Percentiles rank a stretch among this genome's conserved stretches.
Conservation (phyloP, 176 grass and related monocot genomes). For the Lolium perenne region DNA sequence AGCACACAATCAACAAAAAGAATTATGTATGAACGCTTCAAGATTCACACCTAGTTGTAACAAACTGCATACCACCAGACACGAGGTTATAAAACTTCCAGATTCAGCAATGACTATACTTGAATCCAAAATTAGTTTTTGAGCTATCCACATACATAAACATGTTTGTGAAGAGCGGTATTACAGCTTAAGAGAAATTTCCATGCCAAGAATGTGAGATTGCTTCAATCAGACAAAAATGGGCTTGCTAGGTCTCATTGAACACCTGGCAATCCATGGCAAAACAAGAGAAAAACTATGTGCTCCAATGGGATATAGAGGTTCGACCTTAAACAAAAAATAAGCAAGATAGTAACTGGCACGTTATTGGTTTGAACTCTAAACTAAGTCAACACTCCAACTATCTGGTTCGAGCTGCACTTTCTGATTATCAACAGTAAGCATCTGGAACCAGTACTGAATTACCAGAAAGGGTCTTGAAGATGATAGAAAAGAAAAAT, state of each 20-base stretch:
- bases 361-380: conserved; percentile 4
- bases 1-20: conserved; percentile 8
- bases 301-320: neutral
- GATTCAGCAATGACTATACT: conserved; percentile 34
- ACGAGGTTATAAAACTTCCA: conserved; percentile 22
- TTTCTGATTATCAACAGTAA: conserved; percentile 24
- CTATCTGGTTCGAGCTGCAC: neutral
- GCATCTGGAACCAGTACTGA: conserved; percentile 21
- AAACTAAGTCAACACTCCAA: neutral
- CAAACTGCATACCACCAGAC: conserved; percentile 17
- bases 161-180: neutral
- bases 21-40: conserved; percentile 1
- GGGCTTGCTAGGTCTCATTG: neutral
- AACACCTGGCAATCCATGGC: conserved; percentile 19
- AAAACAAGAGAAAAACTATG: conserved; percentile 29
- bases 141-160: conserved; percentile 19
- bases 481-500: neutral
- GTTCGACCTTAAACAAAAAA: conserved; percentile 26
- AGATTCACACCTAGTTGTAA: conserved; percentile 36
- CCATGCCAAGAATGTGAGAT: neutral
- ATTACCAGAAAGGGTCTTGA: neutral
- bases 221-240: conserved; percentile 23
- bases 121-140: conserved; percentile 4
- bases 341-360: conserved; percentile 2
- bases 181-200: conserved; percentile 8